Conservation (phyloP, 768 basidiomycete genomes). For the Trametes coccinea region DNA sequence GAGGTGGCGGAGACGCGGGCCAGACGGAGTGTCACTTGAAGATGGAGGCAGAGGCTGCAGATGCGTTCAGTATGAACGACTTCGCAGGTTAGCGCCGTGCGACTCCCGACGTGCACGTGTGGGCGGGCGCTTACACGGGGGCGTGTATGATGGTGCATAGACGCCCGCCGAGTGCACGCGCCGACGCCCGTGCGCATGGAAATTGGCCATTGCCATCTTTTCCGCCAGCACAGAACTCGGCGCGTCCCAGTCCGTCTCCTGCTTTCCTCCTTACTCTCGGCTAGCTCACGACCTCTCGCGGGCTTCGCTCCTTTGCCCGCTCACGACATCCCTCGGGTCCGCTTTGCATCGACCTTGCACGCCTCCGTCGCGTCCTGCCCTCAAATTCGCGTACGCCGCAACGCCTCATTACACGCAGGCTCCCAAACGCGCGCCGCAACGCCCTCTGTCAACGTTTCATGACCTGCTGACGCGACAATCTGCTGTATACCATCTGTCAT, state of each 20-base stretch:
- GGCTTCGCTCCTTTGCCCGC: neutral
- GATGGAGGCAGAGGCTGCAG: neutral
- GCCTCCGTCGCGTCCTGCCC: slow-evolving; percentile 3
- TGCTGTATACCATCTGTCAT: slow-evolving; percentile 35
- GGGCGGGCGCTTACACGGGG: neutral
- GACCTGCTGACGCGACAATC: slow-evolving; percentile 37
- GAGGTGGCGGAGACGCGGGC: neutral
- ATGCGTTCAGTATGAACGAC: slow-evolving; percentile 4
- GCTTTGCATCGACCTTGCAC: neutral
- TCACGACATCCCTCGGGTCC: slow-evolving; percentile 1
- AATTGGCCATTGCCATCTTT: neutral
- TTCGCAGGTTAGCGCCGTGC: neutral
- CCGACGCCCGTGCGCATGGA: slow-evolving; percentile 15
- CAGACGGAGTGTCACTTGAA: neutral
- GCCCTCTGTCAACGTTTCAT: slow-evolving; percentile 24
- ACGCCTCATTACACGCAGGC: neutral
- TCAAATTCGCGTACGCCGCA: neutral
- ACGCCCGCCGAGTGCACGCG: neutral
- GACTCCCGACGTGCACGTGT: neutral
- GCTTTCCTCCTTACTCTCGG: neutral
- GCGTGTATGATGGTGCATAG: neutral
- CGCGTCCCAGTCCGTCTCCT: neutral
- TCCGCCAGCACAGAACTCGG: slow-evolving; percentile 9
- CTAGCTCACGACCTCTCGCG: neutral
- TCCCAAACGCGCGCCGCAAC: neutral